These are phyloP conservation scores for Centella asiatica DNA, from an alignment of 129 eudicot genomes.

Conservation along the genomic window DNA sequence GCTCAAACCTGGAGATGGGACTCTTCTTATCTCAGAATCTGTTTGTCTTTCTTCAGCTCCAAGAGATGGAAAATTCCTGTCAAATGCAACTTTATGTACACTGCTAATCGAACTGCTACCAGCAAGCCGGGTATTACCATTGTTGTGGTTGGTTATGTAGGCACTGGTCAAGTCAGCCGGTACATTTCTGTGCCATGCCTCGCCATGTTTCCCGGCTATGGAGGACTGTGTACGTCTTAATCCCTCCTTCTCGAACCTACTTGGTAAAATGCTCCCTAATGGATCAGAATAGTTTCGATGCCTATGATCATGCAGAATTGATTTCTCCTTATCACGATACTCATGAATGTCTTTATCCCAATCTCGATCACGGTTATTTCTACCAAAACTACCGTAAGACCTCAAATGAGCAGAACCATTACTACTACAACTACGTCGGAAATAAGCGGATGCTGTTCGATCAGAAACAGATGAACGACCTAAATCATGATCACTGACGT, in stretches of 20 bases:
- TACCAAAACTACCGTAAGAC: slow-evolving; percentile 42
- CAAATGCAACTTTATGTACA: slow-evolving; percentile 50
- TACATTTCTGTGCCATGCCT: slow-evolving; percentile 46
- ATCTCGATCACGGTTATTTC: slow-evolving; percentile 57
- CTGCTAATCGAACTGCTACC: slow-evolving; percentile 28
- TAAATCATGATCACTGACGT: slow-evolving; percentile 38
- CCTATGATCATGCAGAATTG: slow-evolving; percentile 31
- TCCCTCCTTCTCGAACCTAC: slow-evolving; percentile 60
- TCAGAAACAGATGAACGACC: slow-evolving; percentile 52
- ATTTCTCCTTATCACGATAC: slow-evolving; percentile 43
- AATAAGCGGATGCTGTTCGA: slow-evolving; percentile 57
- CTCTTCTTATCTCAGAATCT: slow-evolving; percentile 46
- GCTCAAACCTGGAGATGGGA: slow-evolving; percentile 79
- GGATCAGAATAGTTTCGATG: slow-evolving; percentile 54
- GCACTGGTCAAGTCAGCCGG: slow-evolving; percentile 29
- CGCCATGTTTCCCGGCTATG: slow-evolving; percentile 52
- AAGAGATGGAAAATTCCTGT: slow-evolving; percentile 76
- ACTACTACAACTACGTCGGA: slow-evolving; percentile 56
- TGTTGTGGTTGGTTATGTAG: slow-evolving; percentile 29
- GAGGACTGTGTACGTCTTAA: slow-evolving; percentile 74
- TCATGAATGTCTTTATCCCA: slow-evolving; percentile 49
- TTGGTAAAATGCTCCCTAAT: slow-evolving; percentile 26
- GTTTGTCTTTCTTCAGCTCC: slow-evolving; percentile 63
- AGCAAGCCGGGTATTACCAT: slow-evolving; percentile 29
- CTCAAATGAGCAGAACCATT: slow-evolving; percentile 54